Evolutionary conservation across 78 protist species (phyloP), one percentile per base, ranked within the genome.

Genomic region (Dictyostelium brefeldianum): DNA sequence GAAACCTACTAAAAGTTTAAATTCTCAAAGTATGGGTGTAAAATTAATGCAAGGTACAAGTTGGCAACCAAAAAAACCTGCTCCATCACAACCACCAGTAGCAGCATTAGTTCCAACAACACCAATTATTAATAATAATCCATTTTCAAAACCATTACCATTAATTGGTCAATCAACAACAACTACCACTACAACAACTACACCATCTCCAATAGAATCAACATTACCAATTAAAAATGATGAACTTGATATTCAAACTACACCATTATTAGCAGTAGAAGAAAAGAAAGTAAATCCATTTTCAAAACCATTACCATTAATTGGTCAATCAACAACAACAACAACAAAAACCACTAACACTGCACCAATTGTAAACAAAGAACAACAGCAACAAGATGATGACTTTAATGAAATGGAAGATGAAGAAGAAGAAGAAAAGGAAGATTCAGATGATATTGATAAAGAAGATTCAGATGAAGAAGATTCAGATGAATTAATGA

Each of bases 81-180:
- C 54, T 22, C n/a, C 47, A 14, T 31, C 56, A 43, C 65, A 20
- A 62, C 17, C 75, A 15, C 36, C 69, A 59, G 14, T 1, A 59
- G 18, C 22, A 8, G 18, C 69, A 59, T 7, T 7, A 59, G 12
- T 7, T 17, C 48, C 31, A 67, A 25, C 31, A 67, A 22, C 47
- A 9, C 4, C 75, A 31, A 10, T 4, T 31, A 36, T 36, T 2
- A 36, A 3, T 36, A 36, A 36, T 36, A 46, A 77, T 29, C 31
- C 29, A 25, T 77, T 77, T 17, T 46, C 67, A n/a, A 78, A 78
- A 7, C 83, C 83, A 31, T 56, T 78, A 46, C 81, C 81, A 75
- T 27, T 75, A 50, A 43, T 75, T 9, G 22, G 46, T 9, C 54
- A n/a, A 41, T 27, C 53, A 29, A 47, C 80, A 25, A 0, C 29